Evolutionary conservation across 306 rosid species (phyloP).

Genomic region (Begonia loranthoides): DNA sequence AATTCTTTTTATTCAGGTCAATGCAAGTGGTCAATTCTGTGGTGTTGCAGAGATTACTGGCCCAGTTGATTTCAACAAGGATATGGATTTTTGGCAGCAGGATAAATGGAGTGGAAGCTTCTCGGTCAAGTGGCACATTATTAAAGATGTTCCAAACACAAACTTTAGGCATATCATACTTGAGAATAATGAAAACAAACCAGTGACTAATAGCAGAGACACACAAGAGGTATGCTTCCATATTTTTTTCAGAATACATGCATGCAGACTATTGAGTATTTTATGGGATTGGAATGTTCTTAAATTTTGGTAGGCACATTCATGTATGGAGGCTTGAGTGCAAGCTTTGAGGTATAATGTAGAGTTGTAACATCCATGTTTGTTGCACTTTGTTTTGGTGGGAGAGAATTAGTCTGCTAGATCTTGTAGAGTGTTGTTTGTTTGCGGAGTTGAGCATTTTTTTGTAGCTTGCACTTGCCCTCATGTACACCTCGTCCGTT

Average conservation of each 20-base stretch:
- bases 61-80: constrained; percentile 60
- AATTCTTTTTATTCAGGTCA: constrained; percentile 39
- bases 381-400: too few relatives aligned
- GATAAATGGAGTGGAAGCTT: constrained; percentile 98
- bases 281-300: too few relatives aligned
- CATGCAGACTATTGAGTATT: too few relatives aligned
- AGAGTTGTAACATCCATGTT: too few relatives aligned
- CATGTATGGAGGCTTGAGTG: too few relatives aligned
- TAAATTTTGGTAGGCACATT: too few relatives aligned
- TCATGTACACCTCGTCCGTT: too few relatives aligned
- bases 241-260: not conserved
- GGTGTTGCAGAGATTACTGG: constrained; percentile 88
- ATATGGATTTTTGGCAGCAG: constrained; percentile 99
- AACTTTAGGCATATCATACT: constrained; percentile 75
- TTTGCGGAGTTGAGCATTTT: too few relatives aligned
- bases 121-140: constrained; percentile 84
- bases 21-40: constrained; percentile 92
- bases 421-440: too few relatives aligned
- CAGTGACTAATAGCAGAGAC: constrained; percentile 96
- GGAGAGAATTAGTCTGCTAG: too few relatives aligned
- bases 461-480: too few relatives aligned
- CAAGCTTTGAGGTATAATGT: too few relatives aligned
- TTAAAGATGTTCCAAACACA: constrained; percentile 74
- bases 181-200: constrained; percentile 89
- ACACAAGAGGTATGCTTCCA: constrained; percentile 62